A percentile compares a stretch with the other conserved stretches of the same genome.
Conservation (phyloP, 371 early-diverging fungal species). For the Saksenaea vasiformis region DNA sequence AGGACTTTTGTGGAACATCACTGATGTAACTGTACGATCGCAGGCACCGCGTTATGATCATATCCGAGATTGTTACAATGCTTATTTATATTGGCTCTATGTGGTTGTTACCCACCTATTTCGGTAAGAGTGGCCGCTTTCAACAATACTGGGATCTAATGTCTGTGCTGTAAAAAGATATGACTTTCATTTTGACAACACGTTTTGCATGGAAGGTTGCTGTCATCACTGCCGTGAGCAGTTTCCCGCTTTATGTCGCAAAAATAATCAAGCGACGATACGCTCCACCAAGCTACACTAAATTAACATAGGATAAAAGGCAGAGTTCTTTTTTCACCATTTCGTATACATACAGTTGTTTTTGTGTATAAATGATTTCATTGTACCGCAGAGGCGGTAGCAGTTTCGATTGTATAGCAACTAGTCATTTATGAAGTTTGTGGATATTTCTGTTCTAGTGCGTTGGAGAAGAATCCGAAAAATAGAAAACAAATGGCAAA, state of each 20-base stretch:
- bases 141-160: background rate
- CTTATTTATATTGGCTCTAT: conserved; percentile 87
- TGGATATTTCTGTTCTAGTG: too few relatives aligned
- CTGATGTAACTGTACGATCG: background rate
- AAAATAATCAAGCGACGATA: conserved; percentile 69
- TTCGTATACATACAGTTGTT: too few relatives aligned
- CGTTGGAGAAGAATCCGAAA: too few relatives aligned
- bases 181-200: conserved; percentile 81
- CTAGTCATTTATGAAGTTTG: too few relatives aligned
- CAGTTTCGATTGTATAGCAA: too few relatives aligned
- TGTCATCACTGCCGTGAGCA: conserved; percentile 87
- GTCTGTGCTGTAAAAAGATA: conserved; percentile 54
- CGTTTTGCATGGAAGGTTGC: conserved; percentile 90
- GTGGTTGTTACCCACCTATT: conserved; percentile 86
- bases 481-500: too few relatives aligned
- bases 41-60: conserved; percentile 85
- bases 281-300: conserved; percentile 79
- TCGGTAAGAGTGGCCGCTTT: conserved; percentile 62
- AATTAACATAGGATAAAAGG: conserved; percentile 43
- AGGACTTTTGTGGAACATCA: background rate
- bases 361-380: too few relatives aligned
- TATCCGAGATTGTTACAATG: conserved; percentile 81
- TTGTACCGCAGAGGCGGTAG: too few relatives aligned
- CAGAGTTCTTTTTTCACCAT: background rate
- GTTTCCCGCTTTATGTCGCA: conserved; percentile 81